A percentile compares a stretch with the other conserved stretches of the same genome.
Evolutionary conservation across 192 early-diverging fungal species (phyloP).

Genomic region (Backusella circina): DNA sequence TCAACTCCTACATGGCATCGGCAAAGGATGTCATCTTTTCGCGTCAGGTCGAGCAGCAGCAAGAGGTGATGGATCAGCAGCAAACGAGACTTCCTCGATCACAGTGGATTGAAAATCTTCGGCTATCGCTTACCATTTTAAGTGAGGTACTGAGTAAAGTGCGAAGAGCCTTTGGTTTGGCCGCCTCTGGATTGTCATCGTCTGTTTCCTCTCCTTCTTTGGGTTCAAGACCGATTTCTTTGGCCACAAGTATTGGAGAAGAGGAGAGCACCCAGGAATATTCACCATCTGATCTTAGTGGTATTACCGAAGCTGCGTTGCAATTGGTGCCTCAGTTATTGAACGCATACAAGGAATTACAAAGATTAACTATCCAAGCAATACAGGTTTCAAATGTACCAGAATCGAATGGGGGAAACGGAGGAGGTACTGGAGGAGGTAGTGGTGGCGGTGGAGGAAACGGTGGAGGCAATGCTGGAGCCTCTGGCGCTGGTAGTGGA

Average conservation of each 20-base stretch:
- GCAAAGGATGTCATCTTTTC: constrained; percentile 37
- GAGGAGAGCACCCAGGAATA: constrained; percentile 18
- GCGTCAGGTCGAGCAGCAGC: constrained; percentile 8
- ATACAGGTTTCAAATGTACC: constrained; percentile 10
- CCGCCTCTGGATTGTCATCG: constrained; percentile 17
- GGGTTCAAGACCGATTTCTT: constrained; percentile 16
- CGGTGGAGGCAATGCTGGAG: background rate
- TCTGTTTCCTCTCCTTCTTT: constrained; percentile 17
- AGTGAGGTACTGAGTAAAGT: constrained; percentile 34
- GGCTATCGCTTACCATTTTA: constrained; percentile 37
- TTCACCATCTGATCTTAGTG: constrained; percentile 3
- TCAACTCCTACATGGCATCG: constrained; percentile 34
- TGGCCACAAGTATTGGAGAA: constrained; percentile 4
- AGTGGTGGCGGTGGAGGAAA: background rate
- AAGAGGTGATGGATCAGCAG: background rate
- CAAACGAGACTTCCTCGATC: constrained; percentile 22
- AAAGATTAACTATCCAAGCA: constrained; percentile 15
- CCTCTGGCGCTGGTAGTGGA: background rate
- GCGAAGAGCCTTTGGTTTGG: constrained; percentile 21
- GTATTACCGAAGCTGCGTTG: constrained; percentile 13
- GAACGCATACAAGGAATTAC: constrained; percentile 28
- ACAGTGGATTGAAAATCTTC: constrained; percentile 43
- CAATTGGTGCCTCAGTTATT: constrained; percentile 28
- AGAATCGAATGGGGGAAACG: background rate
- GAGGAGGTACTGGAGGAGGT: background rate